A percentile compares a stretch with the other conserved stretches of the same genome.
These are phyloP conservation scores for Lactarius hengduanensis DNA, from an alignment of 768 basidiomycete genomes.

Conservation along the genomic window DNA sequence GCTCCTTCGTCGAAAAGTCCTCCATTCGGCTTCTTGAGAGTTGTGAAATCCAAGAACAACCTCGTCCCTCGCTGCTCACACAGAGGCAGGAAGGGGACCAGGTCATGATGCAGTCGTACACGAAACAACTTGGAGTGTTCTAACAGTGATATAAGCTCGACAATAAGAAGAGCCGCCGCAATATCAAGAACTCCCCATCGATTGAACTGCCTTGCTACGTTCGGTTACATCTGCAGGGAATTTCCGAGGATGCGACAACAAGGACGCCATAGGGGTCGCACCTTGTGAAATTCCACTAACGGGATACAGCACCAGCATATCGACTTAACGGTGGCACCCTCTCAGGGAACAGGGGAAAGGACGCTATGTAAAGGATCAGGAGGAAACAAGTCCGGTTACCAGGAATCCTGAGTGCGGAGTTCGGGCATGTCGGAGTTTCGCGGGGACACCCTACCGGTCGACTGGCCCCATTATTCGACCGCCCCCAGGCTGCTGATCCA, in stretches of 20 bases:
- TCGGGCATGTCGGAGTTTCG: conserved; percentile 1
- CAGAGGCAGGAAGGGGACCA: neutral
- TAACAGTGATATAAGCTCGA: neutral
- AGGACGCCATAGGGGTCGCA: neutral
- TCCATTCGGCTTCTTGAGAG: neutral
- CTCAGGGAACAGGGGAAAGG: neutral
- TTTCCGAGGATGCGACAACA: neutral
- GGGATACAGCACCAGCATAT: neutral
- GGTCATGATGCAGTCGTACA: too few relatives aligned
- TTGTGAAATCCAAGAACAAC: neutral
- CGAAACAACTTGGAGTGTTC: neutral
- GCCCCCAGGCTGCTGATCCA: neutral
- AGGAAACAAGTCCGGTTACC: neutral
- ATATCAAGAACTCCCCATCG: neutral
- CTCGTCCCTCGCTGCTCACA: neutral
- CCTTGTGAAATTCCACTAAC: neutral
- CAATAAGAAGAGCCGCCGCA: neutral
- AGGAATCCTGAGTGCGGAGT: neutral
- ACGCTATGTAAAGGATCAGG: neutral
- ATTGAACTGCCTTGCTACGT: neutral
- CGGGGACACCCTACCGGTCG: neutral
- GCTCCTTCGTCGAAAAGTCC: neutral
- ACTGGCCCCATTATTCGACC: neutral
- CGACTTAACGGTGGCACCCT: neutral
- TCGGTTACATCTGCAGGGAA: neutral